Conservation (phyloP, 495 filamentous ascomycete genomes). For the Tuber magnatum region DNA sequence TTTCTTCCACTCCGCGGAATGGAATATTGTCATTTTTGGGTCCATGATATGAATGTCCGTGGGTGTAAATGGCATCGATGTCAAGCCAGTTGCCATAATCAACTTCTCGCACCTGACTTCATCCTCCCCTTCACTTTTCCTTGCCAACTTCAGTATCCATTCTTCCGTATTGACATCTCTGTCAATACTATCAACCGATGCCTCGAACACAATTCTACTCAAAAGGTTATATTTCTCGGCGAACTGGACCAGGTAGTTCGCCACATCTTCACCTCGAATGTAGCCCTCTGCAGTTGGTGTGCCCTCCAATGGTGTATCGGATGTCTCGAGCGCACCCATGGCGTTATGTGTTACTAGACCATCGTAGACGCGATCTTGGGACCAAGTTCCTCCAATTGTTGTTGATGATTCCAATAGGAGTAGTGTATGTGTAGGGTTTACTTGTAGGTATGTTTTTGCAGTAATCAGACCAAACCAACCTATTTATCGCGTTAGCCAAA, state of each 20-base stretch:
- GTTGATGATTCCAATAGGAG: constrained; percentile 47
- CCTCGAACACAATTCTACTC: constrained; percentile 40
- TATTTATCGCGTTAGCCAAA: constrained; percentile 19
- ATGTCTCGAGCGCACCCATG: constrained; percentile 48
- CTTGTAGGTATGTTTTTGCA: constrained; percentile 46
- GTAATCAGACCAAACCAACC: constrained; percentile 46
- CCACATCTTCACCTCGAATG: constrained; percentile 59
- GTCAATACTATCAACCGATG: constrained; percentile 35
- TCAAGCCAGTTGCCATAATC: constrained; percentile 47
- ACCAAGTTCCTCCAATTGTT: constrained; percentile 50
- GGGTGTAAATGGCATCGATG: constrained; percentile 44
- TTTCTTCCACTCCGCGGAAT: constrained; percentile 41
- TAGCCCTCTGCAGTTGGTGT: constrained; percentile 45
- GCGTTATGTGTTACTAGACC: constrained; percentile 45
- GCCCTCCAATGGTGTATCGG: constrained; percentile 61
- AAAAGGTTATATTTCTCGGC: constrained; percentile 43
- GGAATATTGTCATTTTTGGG: constrained; percentile 42
- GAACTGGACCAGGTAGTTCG: constrained; percentile 58
- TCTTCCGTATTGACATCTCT: constrained; percentile 27
- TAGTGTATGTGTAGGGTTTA: constrained; percentile 43
- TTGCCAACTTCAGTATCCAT: constrained; percentile 38
- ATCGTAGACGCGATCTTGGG: constrained; percentile 48
- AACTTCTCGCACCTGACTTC: constrained; percentile 41
- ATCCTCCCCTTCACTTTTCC: constrained; percentile 11
- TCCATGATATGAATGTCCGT: constrained; percentile 36